phyloP scores from a whole-genome alignment of 495 filamentous ascomycete species.

The Lepidopterella palustris region DNA sequence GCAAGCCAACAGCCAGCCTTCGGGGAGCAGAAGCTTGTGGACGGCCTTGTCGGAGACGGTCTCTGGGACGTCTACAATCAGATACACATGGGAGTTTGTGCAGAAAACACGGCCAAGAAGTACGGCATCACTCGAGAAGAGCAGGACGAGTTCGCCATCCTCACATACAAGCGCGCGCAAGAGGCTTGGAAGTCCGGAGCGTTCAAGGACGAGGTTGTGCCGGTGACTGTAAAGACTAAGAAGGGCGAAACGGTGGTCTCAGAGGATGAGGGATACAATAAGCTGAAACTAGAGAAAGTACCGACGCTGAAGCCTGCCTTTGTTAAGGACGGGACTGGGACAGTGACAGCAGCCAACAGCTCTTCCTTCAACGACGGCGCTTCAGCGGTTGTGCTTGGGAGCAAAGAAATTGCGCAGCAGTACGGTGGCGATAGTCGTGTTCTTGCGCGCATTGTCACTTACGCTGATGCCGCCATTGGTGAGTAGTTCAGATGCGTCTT shows the following conservation, averaged over 20 bases:
- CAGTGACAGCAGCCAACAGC: conserved; percentile 89
- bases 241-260: conserved; percentile 71
- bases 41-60: conserved; percentile 91
- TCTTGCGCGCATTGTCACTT: conserved; percentile 74
- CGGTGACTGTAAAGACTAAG: conserved; percentile 73
- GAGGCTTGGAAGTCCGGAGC: conserved; percentile 73
- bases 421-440: conserved; percentile 68
- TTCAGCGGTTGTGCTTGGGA: conserved; percentile 80
- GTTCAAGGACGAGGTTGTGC: conserved; percentile 81
- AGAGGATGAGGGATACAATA: conserved; percentile 82
- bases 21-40: conserved; percentile 77
- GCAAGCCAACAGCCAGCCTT: conserved; percentile 70
- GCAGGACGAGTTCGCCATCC: conserved; percentile 87
- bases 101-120: conserved; percentile 92
- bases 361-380: conserved; percentile 93
- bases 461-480: conserved; percentile 77
- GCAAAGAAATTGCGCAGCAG: conserved; percentile 65
- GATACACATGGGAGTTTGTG: conserved; percentile 96
- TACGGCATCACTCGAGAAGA: conserved; percentile 68
- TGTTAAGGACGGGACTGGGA: conserved; percentile 71
- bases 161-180: conserved; percentile 80
- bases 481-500: background rate
- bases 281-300: conserved; percentile 77
- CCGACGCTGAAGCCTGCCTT: conserved; percentile 86
- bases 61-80: conserved; percentile 95